Evolutionary conservation across 495 filamentous ascomycete species (phyloP).

Genomic region (Aspergillus sparsus): DNA sequence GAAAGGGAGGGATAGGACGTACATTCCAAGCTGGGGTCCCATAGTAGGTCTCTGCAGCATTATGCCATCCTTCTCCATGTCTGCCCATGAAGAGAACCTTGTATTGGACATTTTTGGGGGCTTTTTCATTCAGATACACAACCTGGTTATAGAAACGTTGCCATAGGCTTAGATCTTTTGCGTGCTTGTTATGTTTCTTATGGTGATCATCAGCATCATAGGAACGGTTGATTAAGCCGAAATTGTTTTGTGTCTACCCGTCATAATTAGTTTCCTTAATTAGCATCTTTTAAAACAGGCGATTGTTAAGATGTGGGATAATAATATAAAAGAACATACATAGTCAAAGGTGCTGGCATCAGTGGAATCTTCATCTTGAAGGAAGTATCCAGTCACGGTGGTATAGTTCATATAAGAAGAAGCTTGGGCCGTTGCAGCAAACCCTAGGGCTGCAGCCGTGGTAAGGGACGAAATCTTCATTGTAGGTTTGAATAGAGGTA

Average conservation of each 20-base stretch:
- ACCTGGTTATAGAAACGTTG: constrained; percentile 63
- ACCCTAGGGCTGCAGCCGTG: constrained; percentile 24
- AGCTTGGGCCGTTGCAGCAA: constrained; percentile 27
- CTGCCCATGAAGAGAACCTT: constrained; percentile 70
- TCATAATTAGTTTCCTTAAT: not conserved
- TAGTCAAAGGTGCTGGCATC: constrained; percentile 67
- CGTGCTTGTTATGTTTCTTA: constrained; percentile 30
- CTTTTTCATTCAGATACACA: constrained; percentile 51
- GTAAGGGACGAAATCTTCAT: constrained; percentile 36
- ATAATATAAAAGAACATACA: constrained; percentile 40
- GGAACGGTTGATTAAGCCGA: constrained; percentile 63
- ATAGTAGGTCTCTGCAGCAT: constrained; percentile 63
- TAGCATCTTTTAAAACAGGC: not conserved
- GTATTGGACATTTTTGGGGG: constrained; percentile 52
- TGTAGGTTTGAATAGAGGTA: constrained; percentile 9
- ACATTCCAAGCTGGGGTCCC: constrained; percentile 70
- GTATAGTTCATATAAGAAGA: constrained; percentile 55
- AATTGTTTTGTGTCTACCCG: constrained; percentile 58
- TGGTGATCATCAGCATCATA: constrained; percentile 51
- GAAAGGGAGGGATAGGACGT: constrained; percentile 24
- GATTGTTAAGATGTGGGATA: not conserved
- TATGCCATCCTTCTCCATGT: constrained; percentile 73
- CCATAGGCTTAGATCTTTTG: constrained; percentile 60
- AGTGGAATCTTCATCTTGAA: constrained; percentile 66
- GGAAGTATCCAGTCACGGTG: constrained; percentile 67